Percentiles rank a stretch among this genome's conserved stretches.
Evolutionary conservation across 345 rosid species (phyloP).

Genomic region (Sonneratia alba): DNA sequence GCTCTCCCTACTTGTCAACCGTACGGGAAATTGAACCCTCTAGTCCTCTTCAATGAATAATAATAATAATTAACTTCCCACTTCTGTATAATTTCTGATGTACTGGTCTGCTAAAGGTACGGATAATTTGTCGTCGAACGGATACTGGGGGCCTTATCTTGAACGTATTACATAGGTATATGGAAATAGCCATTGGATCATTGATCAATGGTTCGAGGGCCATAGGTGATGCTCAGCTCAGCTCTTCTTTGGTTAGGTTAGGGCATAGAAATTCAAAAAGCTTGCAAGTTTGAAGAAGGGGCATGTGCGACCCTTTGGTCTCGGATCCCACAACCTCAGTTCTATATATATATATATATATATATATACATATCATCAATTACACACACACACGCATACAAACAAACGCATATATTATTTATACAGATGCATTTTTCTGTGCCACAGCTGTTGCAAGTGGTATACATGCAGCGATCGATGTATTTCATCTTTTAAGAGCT

Average conservation of each 20-base stretch:
- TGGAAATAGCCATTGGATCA: no score
- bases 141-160: no score
- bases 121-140: no score
- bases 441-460: not conserved
- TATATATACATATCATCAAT: no score
- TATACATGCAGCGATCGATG: constrained; percentile 5
- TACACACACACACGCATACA: no score
- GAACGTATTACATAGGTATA: no score
- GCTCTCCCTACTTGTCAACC: not conserved
- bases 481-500: not conserved
- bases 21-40: constrained; percentile 3
- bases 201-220: no score
- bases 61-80: no score
- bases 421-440: not conserved
- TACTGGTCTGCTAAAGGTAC: no score
- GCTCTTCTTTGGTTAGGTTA: not conserved
- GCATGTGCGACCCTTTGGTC: constrained; percentile 6
- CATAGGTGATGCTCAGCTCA: no score
- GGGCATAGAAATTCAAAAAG: not conserved
- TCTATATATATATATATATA: not conserved
- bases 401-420: no score
- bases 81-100: no score
- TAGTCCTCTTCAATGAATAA: not conserved
- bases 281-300: not conserved
- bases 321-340: constrained; percentile 1